Base-by-base conservation (phyloP, 495 filamentous ascomycete species). In the Cercophora scortea region DNA sequence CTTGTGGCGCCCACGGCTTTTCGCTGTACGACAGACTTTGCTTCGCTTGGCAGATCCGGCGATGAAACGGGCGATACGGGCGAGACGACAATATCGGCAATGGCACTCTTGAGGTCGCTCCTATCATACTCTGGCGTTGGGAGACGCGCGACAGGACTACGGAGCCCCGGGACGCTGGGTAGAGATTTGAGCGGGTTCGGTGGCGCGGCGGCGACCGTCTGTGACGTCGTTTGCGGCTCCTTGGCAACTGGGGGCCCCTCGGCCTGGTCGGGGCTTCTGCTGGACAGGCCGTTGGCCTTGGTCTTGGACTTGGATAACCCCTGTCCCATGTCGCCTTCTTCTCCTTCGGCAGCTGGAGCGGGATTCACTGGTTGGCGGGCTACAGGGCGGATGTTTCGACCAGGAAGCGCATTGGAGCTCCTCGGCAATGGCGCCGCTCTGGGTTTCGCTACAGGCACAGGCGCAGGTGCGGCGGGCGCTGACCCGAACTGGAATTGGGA, bases 381-480 rank as follows among this genome's bases (percentile, higher is more conserved):
- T 13, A 50, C 54, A 13, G 68, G 68, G 4, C 64, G 60, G 43
- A 67, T 66, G 34, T 69, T 63, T 33, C 62, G 52, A 18, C 66
- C 68, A 11, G 68, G 64, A 15, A 69, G 52, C 10, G 52, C 55
- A 53, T 49, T 52, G 38, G 54, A 43, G 51, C 48, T 57, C 41
- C 54, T 53, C 35, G 55, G 49, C 11, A 53, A 44, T 18, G 56
- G 60, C 17, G 58, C 52, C 17, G 58, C 52, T 40, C 55, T 56
- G 19, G 43, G 6, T 8, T 18, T 50, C 18, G 60, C 36, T 32
- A 53, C 34, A 12, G 56, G 43, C 17, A 47, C 48, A 13, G 7
- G 13, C 17, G 42, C 17, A 9, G 42, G 42, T 10, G 13, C 8
- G 3, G 32, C 19, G 44, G 50, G 4, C 7, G 42, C 50, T 42